Percentiles rank a stretch among this genome's conserved stretches.
phyloP scores from a whole-genome alignment of 2,329 filamentous ascomycete genomes.

The Chaetomiaceae sp. region DNA sequence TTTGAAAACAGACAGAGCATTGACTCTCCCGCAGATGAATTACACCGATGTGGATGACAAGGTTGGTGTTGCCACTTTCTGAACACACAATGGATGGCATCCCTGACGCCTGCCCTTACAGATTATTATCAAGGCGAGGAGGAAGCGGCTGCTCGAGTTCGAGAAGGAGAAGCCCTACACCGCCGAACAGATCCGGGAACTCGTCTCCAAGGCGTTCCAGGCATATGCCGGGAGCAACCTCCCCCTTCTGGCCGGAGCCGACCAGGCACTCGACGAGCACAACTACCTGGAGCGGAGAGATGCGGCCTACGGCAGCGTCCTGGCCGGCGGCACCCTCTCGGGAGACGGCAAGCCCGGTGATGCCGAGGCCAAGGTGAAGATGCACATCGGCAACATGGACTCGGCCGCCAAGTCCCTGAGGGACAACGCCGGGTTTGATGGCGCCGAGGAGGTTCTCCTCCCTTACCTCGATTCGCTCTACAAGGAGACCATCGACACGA shows the following conservation, averaged over 20 bases:
- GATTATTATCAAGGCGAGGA: constrained; percentile 61
- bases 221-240: constrained; percentile 53
- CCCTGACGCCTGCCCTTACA: constrained; percentile 27
- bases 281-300: constrained; percentile 49
- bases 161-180: constrained; percentile 64
- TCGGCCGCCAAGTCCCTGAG: constrained; percentile 48
- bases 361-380: constrained; percentile 80
- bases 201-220: constrained; percentile 50
- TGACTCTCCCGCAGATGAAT: constrained; percentile 57
- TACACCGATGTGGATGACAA: constrained; percentile 65
- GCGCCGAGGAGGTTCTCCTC: constrained; percentile 63
- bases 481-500: constrained; percentile 57
- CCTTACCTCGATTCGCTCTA: constrained; percentile 74
- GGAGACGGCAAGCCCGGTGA: constrained; percentile 63
- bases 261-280: constrained; percentile 37
- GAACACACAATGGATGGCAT: neutral
- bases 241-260: constrained; percentile 42
- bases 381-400: constrained; percentile 69
- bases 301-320: constrained; percentile 48
- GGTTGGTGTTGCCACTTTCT: constrained; percentile 8
- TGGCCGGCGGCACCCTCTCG: constrained; percentile 51
- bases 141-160: constrained; percentile 76
- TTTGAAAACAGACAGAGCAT: neutral
- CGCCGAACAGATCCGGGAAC: constrained; percentile 40
- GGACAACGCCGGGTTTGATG: constrained; percentile 41